Conservation (phyloP, 108 stramenopile species). For the Epithemia pelagica region DNA sequence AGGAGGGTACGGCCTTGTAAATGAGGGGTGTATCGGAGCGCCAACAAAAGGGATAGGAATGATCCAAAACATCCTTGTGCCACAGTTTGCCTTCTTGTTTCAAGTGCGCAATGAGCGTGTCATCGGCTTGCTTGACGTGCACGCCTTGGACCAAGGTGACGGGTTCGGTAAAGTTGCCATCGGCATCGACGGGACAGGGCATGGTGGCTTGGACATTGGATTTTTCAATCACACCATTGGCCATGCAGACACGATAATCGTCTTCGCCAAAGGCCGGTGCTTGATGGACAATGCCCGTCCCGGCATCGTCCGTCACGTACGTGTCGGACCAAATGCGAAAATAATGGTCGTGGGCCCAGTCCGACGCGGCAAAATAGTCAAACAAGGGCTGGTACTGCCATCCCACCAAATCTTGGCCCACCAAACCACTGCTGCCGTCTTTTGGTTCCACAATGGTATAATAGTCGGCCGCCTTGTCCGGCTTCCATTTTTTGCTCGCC, state of each 20-base stretch:
- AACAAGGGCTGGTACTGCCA: slow-evolving; percentile 91
- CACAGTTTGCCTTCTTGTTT: slow-evolving; percentile 88
- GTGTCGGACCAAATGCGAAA: slow-evolving; percentile 87
- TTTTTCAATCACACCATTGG: slow-evolving; percentile 86
- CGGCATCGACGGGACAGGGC: slow-evolving; percentile 94
- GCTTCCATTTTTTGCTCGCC: slow-evolving; percentile 93
- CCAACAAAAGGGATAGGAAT: slow-evolving; percentile 99
- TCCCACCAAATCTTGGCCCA: slow-evolving; percentile 89
- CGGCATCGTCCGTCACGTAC: slow-evolving; percentile 98
- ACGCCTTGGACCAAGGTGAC: slow-evolving; percentile 82
- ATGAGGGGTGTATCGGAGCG: slow-evolving; percentile 98
- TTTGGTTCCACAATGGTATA: slow-evolving; percentile 74
- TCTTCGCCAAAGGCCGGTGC: slow-evolving; percentile 99
- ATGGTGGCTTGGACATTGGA: slow-evolving; percentile 70
- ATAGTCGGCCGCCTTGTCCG: slow-evolving; percentile 74
- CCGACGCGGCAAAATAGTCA: slow-evolving; percentile 66
- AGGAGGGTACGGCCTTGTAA: slow-evolving; percentile 99
- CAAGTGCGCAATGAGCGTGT: slow-evolving; percentile 74
- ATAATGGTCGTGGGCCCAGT: slow-evolving; percentile 42
- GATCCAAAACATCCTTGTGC: slow-evolving; percentile 85
- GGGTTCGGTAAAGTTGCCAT: slow-evolving; percentile 86
- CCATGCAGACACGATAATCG: slow-evolving; percentile 99
- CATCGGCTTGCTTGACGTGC: slow-evolving; percentile 96
- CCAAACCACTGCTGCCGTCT: too few relatives aligned
- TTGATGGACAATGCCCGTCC: slow-evolving; percentile 99